Conservation (phyloP, 2,329 filamentous ascomycete genomes). For the Ascomycota sp. region DNA sequence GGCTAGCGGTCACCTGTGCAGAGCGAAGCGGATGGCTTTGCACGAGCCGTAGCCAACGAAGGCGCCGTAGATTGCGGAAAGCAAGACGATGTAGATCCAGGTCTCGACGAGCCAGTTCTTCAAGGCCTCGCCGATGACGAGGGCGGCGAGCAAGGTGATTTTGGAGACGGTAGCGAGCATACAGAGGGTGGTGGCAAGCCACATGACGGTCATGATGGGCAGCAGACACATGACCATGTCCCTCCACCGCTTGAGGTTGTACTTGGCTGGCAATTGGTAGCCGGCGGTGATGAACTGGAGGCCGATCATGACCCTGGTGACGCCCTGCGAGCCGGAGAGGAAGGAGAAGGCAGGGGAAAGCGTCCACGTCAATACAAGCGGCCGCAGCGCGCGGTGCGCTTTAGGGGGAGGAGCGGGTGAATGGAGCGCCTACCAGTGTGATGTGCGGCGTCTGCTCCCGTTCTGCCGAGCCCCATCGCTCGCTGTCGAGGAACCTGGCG, state of each 20-base stretch:
- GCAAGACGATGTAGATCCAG: slow-evolving; percentile 35
- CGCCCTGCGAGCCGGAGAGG: slow-evolving; percentile 10
- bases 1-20: slow-evolving; percentile 9
- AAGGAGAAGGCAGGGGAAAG: neutral
- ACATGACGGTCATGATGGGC: slow-evolving; percentile 42
- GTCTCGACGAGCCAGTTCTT: slow-evolving; percentile 39
- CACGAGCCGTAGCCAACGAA: slow-evolving; percentile 26
- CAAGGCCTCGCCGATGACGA: slow-evolving; percentile 35
- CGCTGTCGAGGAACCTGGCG: slow-evolving; percentile 28
- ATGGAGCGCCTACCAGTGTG: slow-evolving; percentile 13
- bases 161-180: slow-evolving; percentile 33
- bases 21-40: slow-evolving; percentile 22
- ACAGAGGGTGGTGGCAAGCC: slow-evolving; percentile 30
- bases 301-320: slow-evolving; percentile 39
- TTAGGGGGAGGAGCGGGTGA: too few species aligned
- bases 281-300: slow-evolving; percentile 43
- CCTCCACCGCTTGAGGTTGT: slow-evolving; percentile 25
- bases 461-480: slow-evolving; percentile 7
- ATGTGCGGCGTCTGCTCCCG: slow-evolving; percentile 15
- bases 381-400: too few species aligned
- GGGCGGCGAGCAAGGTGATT: slow-evolving; percentile 27
- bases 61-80: slow-evolving; percentile 30
- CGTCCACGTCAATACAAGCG: too few species aligned
- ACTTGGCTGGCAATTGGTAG: slow-evolving; percentile 38
- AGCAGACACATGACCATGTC: slow-evolving; percentile 34